Base-by-base conservation (phyloP, 306 rosid genomes). In the Dicorynia guianensis region DNA sequence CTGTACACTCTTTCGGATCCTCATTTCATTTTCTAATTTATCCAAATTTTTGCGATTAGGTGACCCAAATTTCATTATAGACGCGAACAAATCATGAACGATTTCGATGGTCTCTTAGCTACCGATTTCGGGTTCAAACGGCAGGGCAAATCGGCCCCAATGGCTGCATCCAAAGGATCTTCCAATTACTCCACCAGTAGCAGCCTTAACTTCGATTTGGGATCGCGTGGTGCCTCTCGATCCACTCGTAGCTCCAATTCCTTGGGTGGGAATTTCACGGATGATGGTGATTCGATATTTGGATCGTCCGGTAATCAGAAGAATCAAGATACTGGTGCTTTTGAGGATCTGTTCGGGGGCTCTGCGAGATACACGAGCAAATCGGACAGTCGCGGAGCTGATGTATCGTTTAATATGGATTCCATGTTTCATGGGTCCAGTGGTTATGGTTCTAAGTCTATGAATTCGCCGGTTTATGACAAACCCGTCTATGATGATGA, bases 401-500 rank as follows among this genome's bases (percentile, higher is more conserved):
- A 80, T 30, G 18, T 82, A 14, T 58, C 89, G 49, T 81, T 80
- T 83, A 81, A 88, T 74, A 77, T 89, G n/a, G 93, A 90, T 73
- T 80, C 91, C n/a, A 78, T 85, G 80, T 87, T 78, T 67, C 79
- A 71, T 9, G 82, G 43, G 54, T 76, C 89, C 12, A 11, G 56
- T 43, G 84, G 73, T 78, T 67, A 85, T 30, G 87, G 75, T 50
- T 57, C 81, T 4, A 82, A 80, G 79, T 71, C 91, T 11, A 42
- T 78, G 38, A 81, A 74, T 74, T 61, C 82, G 5, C 96, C 97
- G 6, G 93, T 82, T 5, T 90, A 75, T 17, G 97, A 91, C 60
- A 80, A 87, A 56, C 98, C 98, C 0, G 89, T 94, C 10, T 94
- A 89, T 63, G 97, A 88, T 48, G 97, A 91, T 42, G 97, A 86